A percentile compares a stretch with the other conserved stretches of the same genome.
phyloP scores from a whole-genome alignment of 352 stramenopile genomes.

The Elongisporangium undulatum region DNA sequence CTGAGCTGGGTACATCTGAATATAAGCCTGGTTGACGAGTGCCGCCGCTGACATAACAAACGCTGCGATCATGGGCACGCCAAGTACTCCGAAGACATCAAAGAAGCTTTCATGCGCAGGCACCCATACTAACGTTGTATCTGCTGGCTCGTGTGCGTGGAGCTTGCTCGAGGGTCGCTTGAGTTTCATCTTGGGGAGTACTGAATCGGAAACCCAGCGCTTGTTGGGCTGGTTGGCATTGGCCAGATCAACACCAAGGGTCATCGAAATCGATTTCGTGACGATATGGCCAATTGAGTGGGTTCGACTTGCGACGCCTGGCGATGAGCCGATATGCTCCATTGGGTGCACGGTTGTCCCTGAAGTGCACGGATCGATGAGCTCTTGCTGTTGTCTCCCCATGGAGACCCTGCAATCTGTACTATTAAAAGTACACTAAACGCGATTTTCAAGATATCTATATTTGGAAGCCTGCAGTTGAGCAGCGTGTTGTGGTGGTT shows the following conservation, averaged over 20 bases:
- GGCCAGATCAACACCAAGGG: not conserved
- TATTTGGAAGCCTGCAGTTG: no score
- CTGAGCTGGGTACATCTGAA: constrained; percentile 35
- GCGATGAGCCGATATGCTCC: not conserved
- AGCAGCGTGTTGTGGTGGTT: no score
- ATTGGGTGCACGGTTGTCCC: not conserved
- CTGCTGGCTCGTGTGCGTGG: not conserved
- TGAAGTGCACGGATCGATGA: not conserved
- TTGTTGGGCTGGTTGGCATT: not conserved
- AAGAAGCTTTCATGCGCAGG: constrained; percentile 27
- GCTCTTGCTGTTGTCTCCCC: not conserved
- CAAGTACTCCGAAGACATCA: constrained; percentile 37
- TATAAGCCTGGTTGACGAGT: constrained; percentile 28
- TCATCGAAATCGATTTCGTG: not conserved
- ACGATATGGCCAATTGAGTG: not conserved
- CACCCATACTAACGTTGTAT: not conserved
- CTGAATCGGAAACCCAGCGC: not conserved
- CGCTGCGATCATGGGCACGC: constrained; percentile 29
- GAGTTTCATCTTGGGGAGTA: not conserved
- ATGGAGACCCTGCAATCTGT: not conserved
- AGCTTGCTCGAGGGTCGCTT: not conserved
- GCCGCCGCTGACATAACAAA: constrained; percentile 28
- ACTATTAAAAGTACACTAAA: not conserved
- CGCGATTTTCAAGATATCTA: no score
- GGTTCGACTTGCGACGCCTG: not conserved